Evolutionary conservation across 2,329 filamentous ascomycete genomes (phyloP).

Genomic region (Arthrobotrys megalospora): DNA sequence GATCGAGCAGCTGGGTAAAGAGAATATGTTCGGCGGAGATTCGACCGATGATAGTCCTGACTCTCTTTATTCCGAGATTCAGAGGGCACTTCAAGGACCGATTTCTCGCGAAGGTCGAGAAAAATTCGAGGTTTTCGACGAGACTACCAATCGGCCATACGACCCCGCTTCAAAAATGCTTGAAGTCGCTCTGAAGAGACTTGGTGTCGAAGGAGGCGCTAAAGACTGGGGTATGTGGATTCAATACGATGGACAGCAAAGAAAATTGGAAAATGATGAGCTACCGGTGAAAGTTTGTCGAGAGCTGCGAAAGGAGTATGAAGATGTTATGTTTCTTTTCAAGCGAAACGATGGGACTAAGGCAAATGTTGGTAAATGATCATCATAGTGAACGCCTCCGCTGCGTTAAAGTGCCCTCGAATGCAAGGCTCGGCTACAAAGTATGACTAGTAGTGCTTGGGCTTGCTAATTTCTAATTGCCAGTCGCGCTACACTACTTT

Average conservation of each 20-base stretch:
- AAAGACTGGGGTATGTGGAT: conserved; percentile 27
- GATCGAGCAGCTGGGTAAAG: not conserved
- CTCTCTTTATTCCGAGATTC: no score
- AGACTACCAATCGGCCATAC: not conserved
- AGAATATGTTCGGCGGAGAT: not conserved
- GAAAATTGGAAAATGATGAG: conserved; percentile 23
- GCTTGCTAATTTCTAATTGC: no score
- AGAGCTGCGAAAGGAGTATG: conserved; percentile 8
- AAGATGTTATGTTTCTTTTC: not conserved
- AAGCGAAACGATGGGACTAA: not conserved
- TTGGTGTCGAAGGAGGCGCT: not conserved
- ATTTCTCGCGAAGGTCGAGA: not conserved
- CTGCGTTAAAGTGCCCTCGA: not conserved
- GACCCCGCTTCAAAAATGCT: not conserved
- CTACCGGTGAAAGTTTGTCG: conserved; percentile 17
- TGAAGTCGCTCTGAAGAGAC: conserved; percentile 1
- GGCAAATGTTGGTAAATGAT: not conserved
- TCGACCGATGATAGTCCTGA: not conserved
- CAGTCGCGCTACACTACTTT: no score
- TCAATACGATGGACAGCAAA: conserved; percentile 7
- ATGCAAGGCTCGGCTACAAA: no score
- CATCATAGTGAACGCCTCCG: no score
- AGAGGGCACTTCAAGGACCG: no score
- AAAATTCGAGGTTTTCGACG: not conserved
- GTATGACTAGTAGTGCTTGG: no score